Evolutionary conservation across 2,329 filamentous ascomycete genomes (phyloP), one percentile per base, ranked within the genome.

Genomic region (Talaromyces sp.): DNA sequence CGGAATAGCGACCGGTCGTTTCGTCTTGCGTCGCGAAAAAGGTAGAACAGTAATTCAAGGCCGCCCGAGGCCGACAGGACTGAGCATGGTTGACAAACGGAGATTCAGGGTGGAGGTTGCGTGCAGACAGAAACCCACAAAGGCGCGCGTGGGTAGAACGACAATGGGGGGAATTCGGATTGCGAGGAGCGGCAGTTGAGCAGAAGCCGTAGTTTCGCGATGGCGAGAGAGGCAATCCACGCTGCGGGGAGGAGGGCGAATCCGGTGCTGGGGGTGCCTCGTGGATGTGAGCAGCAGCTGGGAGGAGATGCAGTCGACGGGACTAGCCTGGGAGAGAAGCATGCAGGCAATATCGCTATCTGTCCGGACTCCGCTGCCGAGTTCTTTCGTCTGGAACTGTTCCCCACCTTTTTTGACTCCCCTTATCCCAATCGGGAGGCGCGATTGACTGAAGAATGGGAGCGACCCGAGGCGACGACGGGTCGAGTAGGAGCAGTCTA

Each of bases 231-330:
- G 41, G 17, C 31, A 60, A 57, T 48, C 48, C 46, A 51, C 56
- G 59, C 35, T 57, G 59, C 59, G 59, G 59, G 58, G 59, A 51
- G n/a, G 17, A 21, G 53, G 56, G 46, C 43, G 46, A 56, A 10
- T 43, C 58, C 32, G 43, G 43, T 48, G 54, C 46, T 46, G 53
- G 58, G 54, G 48, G 41, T 56, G 27, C 59, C 59, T 60, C 59
- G 59, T 60, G 58, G 58, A 53, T 43, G 54, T 54, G 48, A 52
- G 48, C 14, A 52, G 48, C 14, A 17, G 48, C 24, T 27, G 27
- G 19, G 43, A 50, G 24, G 19, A 50, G 19, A 50, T 21, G 43
- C 43, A 50, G 43, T 50, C 43, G 43, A 26, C 24, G 9, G 48
- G 14, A 52, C 17, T 26, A 52, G 27, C 24, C 26, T 12, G 26